Evolutionary conservation across 129 eudicot genomes (phyloP), one percentile per base, ranked within the genome.

Genomic region (Flaveria ramosissima): DNA sequence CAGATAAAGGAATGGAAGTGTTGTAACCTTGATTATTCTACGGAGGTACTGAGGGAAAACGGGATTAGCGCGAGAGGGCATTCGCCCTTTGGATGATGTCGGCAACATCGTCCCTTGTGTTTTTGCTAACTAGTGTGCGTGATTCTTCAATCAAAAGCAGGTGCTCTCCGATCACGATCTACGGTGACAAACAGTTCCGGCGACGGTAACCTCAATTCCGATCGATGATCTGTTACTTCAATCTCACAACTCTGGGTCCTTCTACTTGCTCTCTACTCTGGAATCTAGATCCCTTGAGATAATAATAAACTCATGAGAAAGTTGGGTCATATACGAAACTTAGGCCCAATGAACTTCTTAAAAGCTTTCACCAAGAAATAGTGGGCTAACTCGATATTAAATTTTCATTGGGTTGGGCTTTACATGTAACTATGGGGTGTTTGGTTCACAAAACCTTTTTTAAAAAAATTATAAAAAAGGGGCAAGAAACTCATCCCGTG

Each of bases 31-130:
- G 89, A 95, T 80, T 9, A 92, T 91, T 83, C 97, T 79, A 36
- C 97, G 97, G 66, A 95, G 89, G 77, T 95, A 95, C 50, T 91
- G 97, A 55, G 97, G 93, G 72, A 89, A 82, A 53, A 85, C 81
- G 3, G 91, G 92, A 84, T 85, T 87, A 78, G 92, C 72, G 19
- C 97, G 96, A 52, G 96, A 77, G 79, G 92, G 82, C 89, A 86
- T 46, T 46, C 97, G 96, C 79, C 88, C 92, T 78, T 88, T 94
- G 23, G 92, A 84, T 48, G 89, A 79, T 14, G 84, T 80, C 20
- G 99, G 99, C 77, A 94, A 80, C 99, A 94, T 94, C 77, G 78
- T 81, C 77, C 55, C 66, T 78, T 48, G 50, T 70, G 59, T 57
- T 75, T 75, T 42, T 63, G 45, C 27, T 72, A 16, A 24, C 26